Evolutionary conservation across 2,329 filamentous ascomycete species (phyloP).

Genomic region (Diaporthe ampelina): DNA sequence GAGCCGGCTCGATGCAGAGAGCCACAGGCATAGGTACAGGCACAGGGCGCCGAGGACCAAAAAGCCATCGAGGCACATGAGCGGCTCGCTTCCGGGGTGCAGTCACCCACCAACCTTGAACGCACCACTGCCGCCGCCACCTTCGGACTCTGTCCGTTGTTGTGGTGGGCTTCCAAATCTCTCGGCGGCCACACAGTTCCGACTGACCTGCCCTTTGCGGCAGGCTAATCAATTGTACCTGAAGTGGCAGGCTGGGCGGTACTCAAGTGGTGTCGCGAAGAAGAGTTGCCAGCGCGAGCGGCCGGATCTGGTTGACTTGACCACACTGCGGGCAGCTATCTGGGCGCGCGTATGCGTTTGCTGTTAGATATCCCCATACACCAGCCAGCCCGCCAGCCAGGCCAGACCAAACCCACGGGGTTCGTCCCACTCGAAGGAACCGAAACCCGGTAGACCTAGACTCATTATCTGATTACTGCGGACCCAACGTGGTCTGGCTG

Average conservation of each 20-base stretch:
- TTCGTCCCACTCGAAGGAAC: slow-evolving; percentile 33
- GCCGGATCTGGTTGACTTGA: not conserved
- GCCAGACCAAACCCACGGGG: slow-evolving; percentile 18
- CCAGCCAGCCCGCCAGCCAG: slow-evolving; percentile 14
- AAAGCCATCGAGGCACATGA: slow-evolving; percentile 26
- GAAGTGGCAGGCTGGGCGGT: slow-evolving; percentile 11
- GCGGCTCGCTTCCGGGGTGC: slow-evolving; percentile 33
- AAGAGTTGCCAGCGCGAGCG: not conserved
- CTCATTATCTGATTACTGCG: slow-evolving; percentile 6
- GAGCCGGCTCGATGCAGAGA: slow-evolving; percentile 19
- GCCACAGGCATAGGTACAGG: not conserved
- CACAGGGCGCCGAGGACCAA: slow-evolving; percentile 13
- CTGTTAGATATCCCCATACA: slow-evolving; percentile 20
- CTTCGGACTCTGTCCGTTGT: slow-evolving; percentile 28
- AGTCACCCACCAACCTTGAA: slow-evolving; percentile 29
- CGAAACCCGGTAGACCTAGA: slow-evolving; percentile 30
- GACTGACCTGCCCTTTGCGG: slow-evolving; percentile 30
- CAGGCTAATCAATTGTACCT: slow-evolving; percentile 24
- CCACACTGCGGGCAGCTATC: not conserved
- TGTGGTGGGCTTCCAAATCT: slow-evolving; percentile 31
- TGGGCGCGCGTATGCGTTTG: not conserved
- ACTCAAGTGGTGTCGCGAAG: not conserved
- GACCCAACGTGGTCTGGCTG: slow-evolving; percentile 26
- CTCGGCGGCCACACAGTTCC: slow-evolving; percentile 21
- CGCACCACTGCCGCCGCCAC: slow-evolving; percentile 33